phyloP scores from a whole-genome alignment of 805 yeast species.

The Myxozyma geophila region DNA sequence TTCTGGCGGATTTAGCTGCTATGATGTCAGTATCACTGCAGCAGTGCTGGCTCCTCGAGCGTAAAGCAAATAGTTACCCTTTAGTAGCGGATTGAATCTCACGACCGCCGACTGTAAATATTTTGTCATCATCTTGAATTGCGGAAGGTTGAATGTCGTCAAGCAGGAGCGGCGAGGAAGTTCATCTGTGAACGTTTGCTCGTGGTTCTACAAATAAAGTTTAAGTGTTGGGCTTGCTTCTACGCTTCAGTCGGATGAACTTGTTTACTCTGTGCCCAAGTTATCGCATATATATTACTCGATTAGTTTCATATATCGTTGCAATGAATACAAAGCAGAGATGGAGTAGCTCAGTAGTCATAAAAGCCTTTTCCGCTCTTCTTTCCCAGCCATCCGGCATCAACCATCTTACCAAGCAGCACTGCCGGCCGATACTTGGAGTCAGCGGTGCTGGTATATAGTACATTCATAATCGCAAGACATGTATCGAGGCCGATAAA shows the following conservation, averaged over 20 bases:
- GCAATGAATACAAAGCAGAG: too few relatives aligned
- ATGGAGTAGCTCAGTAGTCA: conserved; percentile 40
- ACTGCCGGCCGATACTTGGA: conserved; percentile 51
- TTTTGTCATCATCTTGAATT: conserved; percentile 75
- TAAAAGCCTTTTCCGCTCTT: conserved; percentile 51
- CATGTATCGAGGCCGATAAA: conserved; percentile 53
- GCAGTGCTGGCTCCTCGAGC: too few relatives aligned
- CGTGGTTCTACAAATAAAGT: not conserved
- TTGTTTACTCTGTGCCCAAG: not conserved
- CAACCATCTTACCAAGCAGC: conserved; percentile 47
- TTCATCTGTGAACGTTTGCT: not conserved
- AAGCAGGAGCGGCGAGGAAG: too few relatives aligned
- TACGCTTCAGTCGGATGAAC: not conserved
- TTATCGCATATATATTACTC: too few relatives aligned
- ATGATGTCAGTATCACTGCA: not conserved
- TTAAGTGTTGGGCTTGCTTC: not conserved
- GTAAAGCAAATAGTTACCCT: conserved; percentile 48
- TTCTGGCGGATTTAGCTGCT: conserved; percentile 75
- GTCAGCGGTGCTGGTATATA: conserved; percentile 49
- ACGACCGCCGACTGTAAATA: conserved; percentile 79
- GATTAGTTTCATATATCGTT: too few relatives aligned
- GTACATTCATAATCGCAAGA: conserved; percentile 50
- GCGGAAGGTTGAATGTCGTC: not conserved
- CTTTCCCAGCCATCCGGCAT: conserved; percentile 51
- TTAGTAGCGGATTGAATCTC: conserved; percentile 75